Evolutionary conservation across 257 asterid species (phyloP), one percentile per base, ranked within the genome.

Genomic region (Solanum arcanum): DNA sequence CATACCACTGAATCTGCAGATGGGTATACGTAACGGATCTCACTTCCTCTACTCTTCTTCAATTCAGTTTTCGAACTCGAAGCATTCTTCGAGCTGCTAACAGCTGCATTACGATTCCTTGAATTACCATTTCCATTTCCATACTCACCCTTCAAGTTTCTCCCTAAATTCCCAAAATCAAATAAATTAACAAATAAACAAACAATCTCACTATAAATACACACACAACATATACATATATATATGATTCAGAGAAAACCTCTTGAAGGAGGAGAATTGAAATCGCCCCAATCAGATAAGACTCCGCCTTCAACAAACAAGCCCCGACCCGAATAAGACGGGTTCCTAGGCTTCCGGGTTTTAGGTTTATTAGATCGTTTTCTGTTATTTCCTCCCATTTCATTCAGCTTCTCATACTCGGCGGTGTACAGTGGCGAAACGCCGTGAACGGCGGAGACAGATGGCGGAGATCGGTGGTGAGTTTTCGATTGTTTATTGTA

Each of bases 251-350:
- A 29, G 15, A 29, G 31, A 39, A n/a, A 84, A 66, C 99, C 99
- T 93, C 94, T 87, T 25, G 98, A 89, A 86, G 95, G 93, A 84
- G 97, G 95, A 83, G 98, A 92, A 87, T 83, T 84, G 90, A 85
- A 83, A 78, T 89, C 87, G n/a, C 93, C 84, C 98, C 98, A 95
- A 90, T 97, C 96, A n/a, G 95, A 91, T 68, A 97, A 88, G 39
- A 91, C 68, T 56, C 99, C 98, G 25, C 99, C 99, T 86, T 92
- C 96, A 12, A 95, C 95, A 84, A 95, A 97, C 86, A 93, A 92
- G 41, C 91, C 92, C 73, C 88, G 95, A 78, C 81, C 89, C 84
- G 93, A 88, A 76, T 93, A 86, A 75, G 94, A 84, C 46, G 88
- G 39, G 15, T 88, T 60, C 47, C 89, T 90, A 21, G 89, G 85